Conservation (phyloP, 2,329 filamentous ascomycete species). For the Fusarium sp. region DNA sequence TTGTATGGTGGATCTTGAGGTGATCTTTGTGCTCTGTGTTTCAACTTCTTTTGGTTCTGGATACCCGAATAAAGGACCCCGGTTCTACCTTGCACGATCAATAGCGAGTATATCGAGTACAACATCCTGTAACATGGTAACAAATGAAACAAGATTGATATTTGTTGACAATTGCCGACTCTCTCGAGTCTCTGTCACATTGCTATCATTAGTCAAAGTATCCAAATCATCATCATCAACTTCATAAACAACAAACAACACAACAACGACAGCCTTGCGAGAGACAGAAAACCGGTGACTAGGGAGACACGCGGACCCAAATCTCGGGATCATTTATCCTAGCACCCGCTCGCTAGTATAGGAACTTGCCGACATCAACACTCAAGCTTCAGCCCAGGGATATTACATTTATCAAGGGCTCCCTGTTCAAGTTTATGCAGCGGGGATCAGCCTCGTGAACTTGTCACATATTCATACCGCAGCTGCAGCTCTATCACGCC, state of each 20-base stretch:
- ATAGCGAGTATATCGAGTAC: neutral
- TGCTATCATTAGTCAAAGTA: constrained; percentile 2
- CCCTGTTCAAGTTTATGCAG: constrained; percentile 27
- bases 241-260: neutral
- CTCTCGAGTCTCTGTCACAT: neutral
- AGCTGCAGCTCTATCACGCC: neutral
- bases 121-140: neutral
- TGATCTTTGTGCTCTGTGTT: constrained; percentile 24
- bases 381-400: constrained; percentile 44
- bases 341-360: constrained; percentile 24
- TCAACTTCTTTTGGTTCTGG: constrained; percentile 2
- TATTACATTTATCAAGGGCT: constrained; percentile 37
- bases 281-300: constrained; percentile 7
- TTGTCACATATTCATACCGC: neutral
- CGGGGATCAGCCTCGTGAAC: constrained; percentile 11
- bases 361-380: constrained; percentile 19
- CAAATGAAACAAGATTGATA: neutral
- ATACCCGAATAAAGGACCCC: neutral
- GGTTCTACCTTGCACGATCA: neutral
- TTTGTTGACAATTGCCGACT: neutral
- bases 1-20: neutral
- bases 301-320: constrained; percentile 19
- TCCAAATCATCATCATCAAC: neutral
- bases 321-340: constrained; percentile 33
- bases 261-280: constrained; percentile 9